phyloP scores from a whole-genome alignment of 768 basidiomycete genomes.

The Tulasnella sp. region DNA sequence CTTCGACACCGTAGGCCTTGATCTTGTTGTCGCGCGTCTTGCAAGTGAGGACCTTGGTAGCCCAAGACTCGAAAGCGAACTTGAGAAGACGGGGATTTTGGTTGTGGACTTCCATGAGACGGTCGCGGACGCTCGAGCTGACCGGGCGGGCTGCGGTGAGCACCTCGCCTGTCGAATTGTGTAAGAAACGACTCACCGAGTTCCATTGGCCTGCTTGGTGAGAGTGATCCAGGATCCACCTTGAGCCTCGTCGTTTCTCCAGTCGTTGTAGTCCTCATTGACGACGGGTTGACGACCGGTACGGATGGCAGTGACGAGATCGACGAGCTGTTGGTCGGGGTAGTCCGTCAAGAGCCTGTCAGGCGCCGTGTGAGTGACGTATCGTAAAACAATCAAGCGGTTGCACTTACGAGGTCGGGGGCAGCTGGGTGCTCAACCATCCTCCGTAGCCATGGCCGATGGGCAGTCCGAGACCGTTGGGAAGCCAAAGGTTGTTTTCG shows the following conservation, averaged over 20 bases:
- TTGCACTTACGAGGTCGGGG: conserved; percentile 14
- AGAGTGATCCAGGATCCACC: conserved; percentile 16
- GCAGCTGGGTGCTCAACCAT: conserved; percentile 20
- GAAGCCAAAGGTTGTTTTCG: conserved; percentile 25
- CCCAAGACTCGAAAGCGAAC: conserved; percentile 16
- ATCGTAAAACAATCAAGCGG: background rate
- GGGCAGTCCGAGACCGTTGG: background rate
- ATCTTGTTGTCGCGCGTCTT: conserved; percentile 1
- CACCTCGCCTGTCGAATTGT: background rate
- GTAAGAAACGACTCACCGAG: background rate
- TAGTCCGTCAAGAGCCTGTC: conserved; percentile 17
- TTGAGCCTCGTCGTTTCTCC: conserved; percentile 18
- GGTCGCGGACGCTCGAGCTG: conserved; percentile 13
- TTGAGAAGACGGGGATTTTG: background rate
- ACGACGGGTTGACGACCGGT: background rate
- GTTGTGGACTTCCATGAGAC: conserved; percentile 13
- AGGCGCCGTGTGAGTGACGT: background rate
- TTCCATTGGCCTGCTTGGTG: conserved; percentile 20
- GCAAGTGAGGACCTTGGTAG: conserved; percentile 26
- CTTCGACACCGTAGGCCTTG: conserved; percentile 23
- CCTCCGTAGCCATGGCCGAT: conserved; percentile 22
- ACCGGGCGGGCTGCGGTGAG: background rate
- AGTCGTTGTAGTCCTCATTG: conserved; percentile 12
- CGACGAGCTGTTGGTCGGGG: conserved; percentile 17
- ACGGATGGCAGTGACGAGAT: conserved; percentile 10